Base-by-base conservation (phyloP, 2,329 filamentous ascomycete species). In the Sordariomycetes sp. region DNA sequence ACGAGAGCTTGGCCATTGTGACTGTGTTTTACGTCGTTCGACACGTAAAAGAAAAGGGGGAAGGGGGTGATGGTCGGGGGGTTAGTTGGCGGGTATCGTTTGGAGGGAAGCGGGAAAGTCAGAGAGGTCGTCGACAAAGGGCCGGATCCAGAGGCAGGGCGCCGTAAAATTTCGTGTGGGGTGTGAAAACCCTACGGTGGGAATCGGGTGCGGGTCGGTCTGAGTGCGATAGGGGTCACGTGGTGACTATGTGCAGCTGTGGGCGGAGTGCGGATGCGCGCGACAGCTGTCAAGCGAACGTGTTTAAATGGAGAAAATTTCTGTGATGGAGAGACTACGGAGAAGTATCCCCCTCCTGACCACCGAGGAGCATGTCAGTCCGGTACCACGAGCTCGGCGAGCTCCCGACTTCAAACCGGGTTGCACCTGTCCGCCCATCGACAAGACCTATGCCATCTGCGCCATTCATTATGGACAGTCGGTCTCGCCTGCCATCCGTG, bases 1-100 rank as follows among this genome's bases (percentile, higher is more conserved):
- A 83, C 80, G 79, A 81, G 65, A 77, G 68, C 74, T 83, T 83
- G 73, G 79, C 80, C 80, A 83, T 83, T 80, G 72, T 76, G 71
- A 74, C 71, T 72, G 74, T 71, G 71, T 20, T 39, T 56, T 52
- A 56, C 17, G 17, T n/a, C 25, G n/a, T 36, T 39, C 34, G n/a
- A 10, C 24, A 22, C 22, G 36, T 35, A 13, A 39, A 25, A 36
- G 28, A 25, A 13, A 39, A 25, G 25, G 28, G 25, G 32, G 35
- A 56, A 52, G 42, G 42, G 35, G 48, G 36, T 50, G 28, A 32
- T 32, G 28, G 28, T 50, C 35, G 28, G 48, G 45, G 32, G 45
- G 12, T 50, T 32, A 25, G 48, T 20, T 24, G 55, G 15, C 13
- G 48, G 55, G 55, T 56, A 56, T 56, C 55, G 34, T 48, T 55